Conservation (phyloP, 2,329 filamentous ascomycete genomes). For the Fusarium sp. region DNA sequence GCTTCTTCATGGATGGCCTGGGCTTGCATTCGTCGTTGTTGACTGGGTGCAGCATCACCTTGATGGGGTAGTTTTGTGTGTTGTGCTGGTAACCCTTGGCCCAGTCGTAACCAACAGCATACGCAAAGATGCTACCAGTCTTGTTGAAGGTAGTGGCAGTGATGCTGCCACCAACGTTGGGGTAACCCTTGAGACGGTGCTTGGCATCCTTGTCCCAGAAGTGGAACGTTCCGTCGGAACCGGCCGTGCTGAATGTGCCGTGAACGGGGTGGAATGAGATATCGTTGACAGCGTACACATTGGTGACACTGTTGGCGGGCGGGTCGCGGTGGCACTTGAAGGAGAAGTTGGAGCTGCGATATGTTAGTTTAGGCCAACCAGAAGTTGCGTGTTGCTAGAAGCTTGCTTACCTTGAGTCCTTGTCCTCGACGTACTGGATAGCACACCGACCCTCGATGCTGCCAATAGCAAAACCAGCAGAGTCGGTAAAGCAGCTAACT, state of each 20-base stretch:
- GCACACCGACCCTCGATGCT: conserved; percentile 98
- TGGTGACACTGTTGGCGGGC: conserved; percentile 81
- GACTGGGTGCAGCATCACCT: conserved; percentile 89
- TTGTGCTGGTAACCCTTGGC: conserved; percentile 94
- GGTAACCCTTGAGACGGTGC: conserved; percentile 91
- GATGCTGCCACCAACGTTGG: conserved; percentile 87
- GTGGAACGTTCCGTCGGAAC: conserved; percentile 95
- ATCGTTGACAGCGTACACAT: conserved; percentile 95
- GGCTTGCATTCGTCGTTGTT: conserved; percentile 74
- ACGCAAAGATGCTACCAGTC: conserved; percentile 86
- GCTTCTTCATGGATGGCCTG: conserved; percentile 71
- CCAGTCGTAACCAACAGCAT: conserved; percentile 97
- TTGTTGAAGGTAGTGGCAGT: conserved; percentile 92
- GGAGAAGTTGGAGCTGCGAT: conserved; percentile 88
- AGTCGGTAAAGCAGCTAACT: conserved; percentile 94
- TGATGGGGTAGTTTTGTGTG: conserved; percentile 79
- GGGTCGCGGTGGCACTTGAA: conserved; percentile 98
- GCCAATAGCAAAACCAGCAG: conserved; percentile 92
- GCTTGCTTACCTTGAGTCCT: conserved; percentile 81
- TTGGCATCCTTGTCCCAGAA: conserved; percentile 97
- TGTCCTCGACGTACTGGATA: conserved; percentile 98
- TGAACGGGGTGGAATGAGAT: conserved; percentile 98
- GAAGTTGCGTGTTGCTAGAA: not conserved
- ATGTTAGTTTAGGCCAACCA: conserved; percentile 21
- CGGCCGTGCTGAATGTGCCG: conserved; percentile 98